Evolutionary conservation across 805 yeast species (phyloP), one percentile per base, ranked within the genome.

Genomic region (Kluyveromyces nonfermentans): DNA sequence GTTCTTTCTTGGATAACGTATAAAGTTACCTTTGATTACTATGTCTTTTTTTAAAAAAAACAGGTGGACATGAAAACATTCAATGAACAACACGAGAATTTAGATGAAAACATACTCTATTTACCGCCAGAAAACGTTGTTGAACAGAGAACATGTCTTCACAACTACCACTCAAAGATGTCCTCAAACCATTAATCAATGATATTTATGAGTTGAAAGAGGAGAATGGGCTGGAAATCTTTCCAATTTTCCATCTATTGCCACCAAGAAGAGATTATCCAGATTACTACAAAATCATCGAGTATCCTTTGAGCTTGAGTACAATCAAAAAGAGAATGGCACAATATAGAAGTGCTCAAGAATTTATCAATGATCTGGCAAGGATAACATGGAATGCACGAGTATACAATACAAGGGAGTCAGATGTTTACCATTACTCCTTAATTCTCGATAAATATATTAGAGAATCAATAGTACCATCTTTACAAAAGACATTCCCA

Each of bases 381-480:
- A 94, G 85, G 61, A 83, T 90, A 42, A 75, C 86, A 1, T 86
- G 95, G 88, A 90, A 90, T 58, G 96, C 97, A 2, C 76, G 85
- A 47, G 75, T 81, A 38, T 90, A 82, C 63, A 90, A 90, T 63
- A 79, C 78, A 46, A 80, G 78, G 49, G 79, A 73, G 12, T 77
- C 88, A 1, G 68, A 68, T 15, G 82, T 84, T 42, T 84, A 82
- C 63, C 70, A 70, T 19, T 84, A 82, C 53, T 96, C 80, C 0
- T 77, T 64, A 1, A 78, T 67, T 5, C 45, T 69, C 15, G 77
- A 71, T 33, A 67, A 64, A n/a, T 71, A 56, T 38, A 57, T 67
- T 22, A 60, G 54, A n/a, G 55, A 68, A 25, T 52, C 61, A 35
- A 50, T 68, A 37, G 54, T 73, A 44, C 63, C 68, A 14, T 56